Percentiles rank a stretch among this genome's conserved stretches.
Conservation (phyloP, 305 asterid species). For the Striga hermonthica region DNA sequence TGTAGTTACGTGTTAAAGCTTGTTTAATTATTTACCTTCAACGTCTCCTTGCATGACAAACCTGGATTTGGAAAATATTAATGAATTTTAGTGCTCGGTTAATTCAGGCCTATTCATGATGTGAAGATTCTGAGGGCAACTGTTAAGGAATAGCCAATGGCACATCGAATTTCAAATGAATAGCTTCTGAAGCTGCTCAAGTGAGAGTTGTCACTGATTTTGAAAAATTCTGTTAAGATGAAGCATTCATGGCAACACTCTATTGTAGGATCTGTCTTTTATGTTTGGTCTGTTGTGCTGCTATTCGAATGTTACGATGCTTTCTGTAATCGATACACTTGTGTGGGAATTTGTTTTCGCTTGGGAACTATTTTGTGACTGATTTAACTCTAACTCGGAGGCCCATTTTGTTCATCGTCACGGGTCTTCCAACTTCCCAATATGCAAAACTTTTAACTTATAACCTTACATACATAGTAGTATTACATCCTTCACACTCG, state of each 20-base stretch:
- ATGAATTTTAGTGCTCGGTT: constrained; percentile 25
- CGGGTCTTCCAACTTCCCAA: no score
- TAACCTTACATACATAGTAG: no score
- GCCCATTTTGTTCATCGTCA: no score
- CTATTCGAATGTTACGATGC: constrained; percentile 2
- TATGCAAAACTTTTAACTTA: no score
- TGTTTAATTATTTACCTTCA: constrained; percentile 10
- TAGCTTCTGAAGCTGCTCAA: constrained; percentile 26
- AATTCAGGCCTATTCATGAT: constrained; percentile 83
- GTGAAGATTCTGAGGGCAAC: constrained; percentile 80
- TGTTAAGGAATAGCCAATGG: constrained; percentile 50
- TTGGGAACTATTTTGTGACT: no score
- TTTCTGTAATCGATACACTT: constrained; percentile 1
- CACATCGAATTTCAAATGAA: constrained; percentile 9
- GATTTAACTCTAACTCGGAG: no score
- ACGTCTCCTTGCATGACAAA: constrained; percentile 2
- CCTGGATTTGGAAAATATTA: neutral
- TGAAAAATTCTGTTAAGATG: constrained; percentile 8
- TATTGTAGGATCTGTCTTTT: constrained; percentile 8
- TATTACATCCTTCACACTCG: no score
- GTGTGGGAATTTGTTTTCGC: neutral
- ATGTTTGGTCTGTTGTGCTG: neutral
- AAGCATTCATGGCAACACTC: neutral
- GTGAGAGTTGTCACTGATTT: constrained; percentile 4
- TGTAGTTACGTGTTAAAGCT: neutral